These are phyloP conservation scores for Hypoxylon perforatum DNA, from an alignment of 495 filamentous ascomycete genomes.

Conservation along the genomic window DNA sequence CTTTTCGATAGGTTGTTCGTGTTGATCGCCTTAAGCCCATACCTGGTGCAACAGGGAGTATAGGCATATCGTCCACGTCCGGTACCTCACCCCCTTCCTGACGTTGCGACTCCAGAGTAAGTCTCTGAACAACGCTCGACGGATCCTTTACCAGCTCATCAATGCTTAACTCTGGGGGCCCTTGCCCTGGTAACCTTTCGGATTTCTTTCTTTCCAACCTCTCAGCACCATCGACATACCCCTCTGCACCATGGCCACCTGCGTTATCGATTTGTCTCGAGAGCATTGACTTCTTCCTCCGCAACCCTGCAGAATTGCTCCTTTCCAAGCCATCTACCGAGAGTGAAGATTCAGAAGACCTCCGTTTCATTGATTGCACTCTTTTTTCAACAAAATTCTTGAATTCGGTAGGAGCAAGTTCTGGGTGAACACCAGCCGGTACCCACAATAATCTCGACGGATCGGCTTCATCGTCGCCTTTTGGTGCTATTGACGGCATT, in stretches of 20 bases:
- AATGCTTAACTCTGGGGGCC: conserved; percentile 70
- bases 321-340: conserved; percentile 70
- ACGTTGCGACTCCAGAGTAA: conserved; percentile 62
- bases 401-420: conserved; percentile 95
- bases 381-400: conserved; percentile 95
- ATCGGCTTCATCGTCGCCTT: conserved; percentile 84
- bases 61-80: conserved; percentile 84
- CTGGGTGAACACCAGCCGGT: conserved; percentile 91
- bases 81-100: conserved; percentile 56
- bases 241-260: conserved; percentile 67
- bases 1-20: conserved; percentile 85
- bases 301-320: conserved; percentile 71
- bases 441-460: conserved; percentile 94
- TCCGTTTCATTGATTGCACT: conserved; percentile 86
- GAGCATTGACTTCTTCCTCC: conserved; percentile 95
- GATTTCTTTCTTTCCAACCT: conserved; percentile 81
- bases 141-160: conserved; percentile 86
- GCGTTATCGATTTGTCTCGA: conserved; percentile 87
- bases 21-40: conserved; percentile 88
- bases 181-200: conserved; percentile 50
- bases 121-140: conserved; percentile 70
- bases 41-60: conserved; percentile 79
- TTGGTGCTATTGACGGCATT: conserved; percentile 79
- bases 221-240: conserved; percentile 90
- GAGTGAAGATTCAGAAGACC: conserved; percentile 78